These are phyloP conservation scores for Fusarium sp. DNA, from an alignment of 2,329 filamentous ascomycete species.

Conservation along the genomic window DNA sequence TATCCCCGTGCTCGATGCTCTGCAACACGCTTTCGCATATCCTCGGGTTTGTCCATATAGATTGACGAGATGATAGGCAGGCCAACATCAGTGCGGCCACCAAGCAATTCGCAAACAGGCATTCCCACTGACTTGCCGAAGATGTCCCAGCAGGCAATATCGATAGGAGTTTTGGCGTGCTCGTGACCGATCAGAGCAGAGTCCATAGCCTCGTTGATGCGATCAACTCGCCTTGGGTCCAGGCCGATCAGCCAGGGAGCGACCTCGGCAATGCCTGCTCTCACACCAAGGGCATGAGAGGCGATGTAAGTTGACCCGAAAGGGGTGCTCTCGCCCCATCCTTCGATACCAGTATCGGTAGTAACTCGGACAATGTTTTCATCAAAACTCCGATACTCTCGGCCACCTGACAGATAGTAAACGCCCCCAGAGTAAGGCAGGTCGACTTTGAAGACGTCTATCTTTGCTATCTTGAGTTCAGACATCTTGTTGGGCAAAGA, in stretches of 20 bases:
- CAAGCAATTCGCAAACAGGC: constrained; percentile 32
- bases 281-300: constrained; percentile 27
- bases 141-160: constrained; percentile 34
- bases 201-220: constrained; percentile 34
- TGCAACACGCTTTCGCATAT: constrained; percentile 21
- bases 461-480: constrained; percentile 28
- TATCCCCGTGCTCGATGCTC: constrained; percentile 22
- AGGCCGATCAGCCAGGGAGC: constrained; percentile 22
- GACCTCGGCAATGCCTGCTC: constrained; percentile 26
- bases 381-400: constrained; percentile 27
- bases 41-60: constrained; percentile 19
- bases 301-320: constrained; percentile 31
- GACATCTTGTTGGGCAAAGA: constrained; percentile 31
- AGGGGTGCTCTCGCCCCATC: constrained; percentile 34
- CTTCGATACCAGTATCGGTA: constrained; percentile 29
- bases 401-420: constrained; percentile 24
- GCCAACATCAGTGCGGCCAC: constrained; percentile 16
- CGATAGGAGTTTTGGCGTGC: constrained; percentile 28
- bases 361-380: constrained; percentile 32
- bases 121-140: constrained; percentile 28
- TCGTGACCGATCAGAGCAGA: constrained; percentile 16
- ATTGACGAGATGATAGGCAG: constrained; percentile 34
- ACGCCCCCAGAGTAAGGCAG: constrained; percentile 25
- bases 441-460: constrained; percentile 27
- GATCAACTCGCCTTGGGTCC: constrained; percentile 22